Percentiles rank a stretch among this genome's conserved stretches.
phyloP scores from a whole-genome alignment of 139 green algal genomes.

The Edaphochlamys debaryana region DNA sequence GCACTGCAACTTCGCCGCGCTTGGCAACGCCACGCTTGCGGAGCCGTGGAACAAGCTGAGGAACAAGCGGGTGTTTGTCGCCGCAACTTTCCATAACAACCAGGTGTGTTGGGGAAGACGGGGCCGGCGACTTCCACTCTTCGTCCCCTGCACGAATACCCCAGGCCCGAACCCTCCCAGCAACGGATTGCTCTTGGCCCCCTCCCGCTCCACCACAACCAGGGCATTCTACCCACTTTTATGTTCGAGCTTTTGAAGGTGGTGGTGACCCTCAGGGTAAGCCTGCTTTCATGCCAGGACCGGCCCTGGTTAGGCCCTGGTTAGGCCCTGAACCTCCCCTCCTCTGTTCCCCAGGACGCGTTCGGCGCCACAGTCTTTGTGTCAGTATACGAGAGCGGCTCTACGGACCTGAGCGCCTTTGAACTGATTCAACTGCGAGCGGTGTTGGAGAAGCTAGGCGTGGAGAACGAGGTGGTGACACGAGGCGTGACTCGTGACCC shows the following conservation, averaged over 20 bases:
- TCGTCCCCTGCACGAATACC: too few relatives aligned
- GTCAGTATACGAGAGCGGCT: constrained; percentile 62
- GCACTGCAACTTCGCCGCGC: neutral
- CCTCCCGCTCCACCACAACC: too few relatives aligned
- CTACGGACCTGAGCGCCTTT: constrained; percentile 43
- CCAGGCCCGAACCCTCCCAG: too few relatives aligned
- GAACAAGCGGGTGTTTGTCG: constrained; percentile 18
- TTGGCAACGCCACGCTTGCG: neutral
- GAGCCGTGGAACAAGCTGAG: neutral
- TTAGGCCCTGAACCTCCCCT: too few relatives aligned
- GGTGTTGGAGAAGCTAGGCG: neutral
- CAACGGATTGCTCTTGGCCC: too few relatives aligned
- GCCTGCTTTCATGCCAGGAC: too few relatives aligned
- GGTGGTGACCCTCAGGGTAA: neutral
- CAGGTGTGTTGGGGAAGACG: neutral
- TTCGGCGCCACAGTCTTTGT: constrained; percentile 36
- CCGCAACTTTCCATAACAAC: constrained; percentile 53
- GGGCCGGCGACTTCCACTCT: too few relatives aligned
- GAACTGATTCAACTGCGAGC: neutral
- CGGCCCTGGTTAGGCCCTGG: neutral
- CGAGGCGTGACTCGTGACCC: neutral
- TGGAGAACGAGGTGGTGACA: neutral
- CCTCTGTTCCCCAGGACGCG: neutral
- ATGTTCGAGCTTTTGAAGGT: constrained; percentile 40
- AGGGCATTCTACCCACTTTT: constrained; percentile 51